Evolutionary conservation across 805 yeast genomes (phyloP), one percentile per base, ranked within the genome.

Genomic region (Wickerhamomyces bisporus): DNA sequence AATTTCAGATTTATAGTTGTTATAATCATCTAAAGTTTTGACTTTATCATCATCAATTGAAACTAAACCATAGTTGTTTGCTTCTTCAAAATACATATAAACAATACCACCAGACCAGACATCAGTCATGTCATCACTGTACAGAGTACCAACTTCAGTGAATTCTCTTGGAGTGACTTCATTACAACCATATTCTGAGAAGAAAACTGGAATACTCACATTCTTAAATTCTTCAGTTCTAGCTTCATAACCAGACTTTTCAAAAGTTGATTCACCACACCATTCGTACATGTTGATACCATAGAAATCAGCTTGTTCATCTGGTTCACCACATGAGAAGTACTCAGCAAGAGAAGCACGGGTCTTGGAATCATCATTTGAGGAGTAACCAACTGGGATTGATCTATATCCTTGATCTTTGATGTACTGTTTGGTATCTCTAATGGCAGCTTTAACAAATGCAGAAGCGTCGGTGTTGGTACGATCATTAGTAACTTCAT

Each of bases 31-130:
- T 64, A 80, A 64, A 40, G 91, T 81, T 36, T 66, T 60, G 42
- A 79, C 82, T n/a, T 60, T 43, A 43, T 55, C 57, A 48, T 58
- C 60, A 37, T 61, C 64, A 44, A 78, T 61, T 38, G 75, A 47
- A 38, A 83, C 89, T 57, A 83, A 71, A 67, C 94, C 91, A 56
- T 81, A 83, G 52, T 82, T 61, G 66, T 83, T 83, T 39, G 65
- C 66, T 68, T 84, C 91, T 67, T 84, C 73, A 65, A 77, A 84
- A 67, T 83, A 84, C 89, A 83, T 78, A 69, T 82, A 84, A 39
- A 83, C 91, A 56, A 84, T 83, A 75, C 91, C 94, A 66, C 94
- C 91, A 35, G 91, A 83, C 93, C 91, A 84, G 43, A 81, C 81
- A 60, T 72, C 82, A 47, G 88, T 82, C 94, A 84, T 84, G 28